phyloP scores from a whole-genome alignment of 2,329 filamentous ascomycete genomes.

The Bipolaris bicolor region DNA sequence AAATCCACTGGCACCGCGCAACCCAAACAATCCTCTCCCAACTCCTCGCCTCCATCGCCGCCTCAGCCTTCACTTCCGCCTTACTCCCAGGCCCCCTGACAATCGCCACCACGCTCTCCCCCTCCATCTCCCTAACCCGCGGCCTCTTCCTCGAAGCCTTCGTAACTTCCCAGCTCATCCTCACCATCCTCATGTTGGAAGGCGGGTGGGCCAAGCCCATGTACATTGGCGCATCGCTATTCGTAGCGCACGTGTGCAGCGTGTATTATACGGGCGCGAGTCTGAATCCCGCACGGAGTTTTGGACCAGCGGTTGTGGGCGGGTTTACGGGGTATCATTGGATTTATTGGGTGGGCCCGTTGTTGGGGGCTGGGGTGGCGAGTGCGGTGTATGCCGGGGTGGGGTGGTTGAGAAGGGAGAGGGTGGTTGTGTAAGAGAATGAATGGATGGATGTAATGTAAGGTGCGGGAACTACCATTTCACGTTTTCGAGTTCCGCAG shows the following conservation, averaged over 20 bases:
- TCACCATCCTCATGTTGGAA: conserved; percentile 62
- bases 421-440: not conserved
- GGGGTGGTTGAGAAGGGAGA: conserved; percentile 8
- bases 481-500: conserved; percentile 17
- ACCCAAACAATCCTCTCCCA: conserved; percentile 37
- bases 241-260: conserved; percentile 62
- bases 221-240: conserved; percentile 73
- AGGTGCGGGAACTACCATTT: too few species aligned
- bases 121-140: conserved; percentile 30
- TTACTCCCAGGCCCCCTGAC: conserved; percentile 40
- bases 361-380: conserved; percentile 51
- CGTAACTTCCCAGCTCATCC: conserved; percentile 43
- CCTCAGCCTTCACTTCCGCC: conserved; percentile 37
- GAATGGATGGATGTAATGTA: too few species aligned
- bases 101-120: conserved; percentile 30
- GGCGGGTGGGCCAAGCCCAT: conserved; percentile 68
- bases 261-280: conserved; percentile 55
- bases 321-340: conserved; percentile 45
- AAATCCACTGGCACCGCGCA: conserved; percentile 31
- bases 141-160: conserved; percentile 42
- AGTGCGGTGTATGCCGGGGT: conserved; percentile 56
- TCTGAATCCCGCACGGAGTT: conserved; percentile 55
- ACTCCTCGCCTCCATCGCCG: conserved; percentile 38
- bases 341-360: conserved; percentile 53
- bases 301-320: conserved; percentile 55